Conservation (phyloP, 768 basidiomycete genomes). For the Xerocomellus dryophilus region DNA sequence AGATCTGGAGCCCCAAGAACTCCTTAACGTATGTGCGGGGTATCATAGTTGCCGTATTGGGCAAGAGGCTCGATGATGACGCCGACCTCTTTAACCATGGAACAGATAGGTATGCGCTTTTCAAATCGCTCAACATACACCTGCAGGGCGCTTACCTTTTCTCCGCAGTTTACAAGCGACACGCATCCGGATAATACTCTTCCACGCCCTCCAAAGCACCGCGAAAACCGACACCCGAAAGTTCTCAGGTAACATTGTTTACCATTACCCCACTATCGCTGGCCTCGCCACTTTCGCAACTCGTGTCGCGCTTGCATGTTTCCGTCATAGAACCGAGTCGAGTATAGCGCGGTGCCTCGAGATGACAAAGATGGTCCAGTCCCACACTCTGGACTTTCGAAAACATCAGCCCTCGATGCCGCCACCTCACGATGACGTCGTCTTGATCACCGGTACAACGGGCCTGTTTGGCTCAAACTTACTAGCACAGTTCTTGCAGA, state of each 20-base stretch:
- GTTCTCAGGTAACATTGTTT: too few species aligned
- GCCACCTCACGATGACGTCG: too few species aligned
- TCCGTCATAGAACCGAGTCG: too few species aligned
- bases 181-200: conserved; percentile 39
- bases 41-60: conserved; percentile 12
- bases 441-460: too few species aligned
- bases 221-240: too few species aligned
- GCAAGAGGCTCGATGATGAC: conserved; percentile 10
- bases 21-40: conserved; percentile 12
- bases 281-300: too few species aligned
- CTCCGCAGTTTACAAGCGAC: conserved; percentile 36
- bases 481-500: conserved; percentile 21
- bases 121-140: not conserved
- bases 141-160: not conserved
- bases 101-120: conserved; percentile 6
- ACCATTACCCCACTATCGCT: too few species aligned
- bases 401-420: too few species aligned
- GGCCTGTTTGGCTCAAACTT: conserved; percentile 28
- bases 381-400: too few species aligned
- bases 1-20: conserved; percentile 15
- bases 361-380: too few species aligned
- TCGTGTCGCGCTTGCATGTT: too few species aligned
- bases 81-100: conserved; percentile 12
- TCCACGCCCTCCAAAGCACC: conserved; percentile 10
- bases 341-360: too few species aligned